Conservation (phyloP, 306 rosid species). For the Dalbergia cultrata region DNA sequence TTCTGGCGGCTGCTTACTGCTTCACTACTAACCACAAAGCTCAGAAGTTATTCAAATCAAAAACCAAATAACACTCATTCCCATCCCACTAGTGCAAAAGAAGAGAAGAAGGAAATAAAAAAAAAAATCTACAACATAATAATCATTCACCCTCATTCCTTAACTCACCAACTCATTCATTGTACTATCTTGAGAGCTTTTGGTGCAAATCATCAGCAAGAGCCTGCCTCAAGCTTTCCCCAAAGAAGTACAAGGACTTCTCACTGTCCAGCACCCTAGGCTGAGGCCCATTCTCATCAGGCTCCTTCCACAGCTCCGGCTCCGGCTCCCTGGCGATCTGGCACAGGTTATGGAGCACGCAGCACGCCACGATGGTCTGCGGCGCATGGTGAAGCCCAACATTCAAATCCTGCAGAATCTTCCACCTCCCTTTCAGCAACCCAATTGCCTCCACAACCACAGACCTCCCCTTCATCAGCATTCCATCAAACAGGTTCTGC, state of each 20-base stretch:
- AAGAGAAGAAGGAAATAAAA: neutral
- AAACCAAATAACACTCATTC: neutral
- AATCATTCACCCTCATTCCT: neutral
- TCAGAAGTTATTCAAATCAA: neutral
- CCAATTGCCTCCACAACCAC: constrained; percentile 89
- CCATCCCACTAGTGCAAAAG: too few relatives aligned
- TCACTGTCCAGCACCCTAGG: constrained; percentile 78
- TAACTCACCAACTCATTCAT: neutral
- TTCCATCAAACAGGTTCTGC: constrained; percentile 87
- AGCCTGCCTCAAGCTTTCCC: constrained; percentile 90
- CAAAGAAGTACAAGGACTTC: constrained; percentile 72
- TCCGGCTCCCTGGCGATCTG: constrained; percentile 96
- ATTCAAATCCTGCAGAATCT: constrained; percentile 82
- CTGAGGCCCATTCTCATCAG: constrained; percentile 76
- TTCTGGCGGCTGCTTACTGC: neutral
- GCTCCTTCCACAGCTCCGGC: constrained; percentile 88
- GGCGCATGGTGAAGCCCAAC: constrained; percentile 88
- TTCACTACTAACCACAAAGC: constrained; percentile 13
- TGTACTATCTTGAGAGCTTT: constrained; percentile 75
- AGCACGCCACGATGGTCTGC: constrained; percentile 90
- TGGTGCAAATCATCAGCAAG: constrained; percentile 93
- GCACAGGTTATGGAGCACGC: constrained; percentile 91
- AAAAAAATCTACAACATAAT: neutral
- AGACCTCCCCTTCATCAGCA: constrained; percentile 95
- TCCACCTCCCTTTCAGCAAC: constrained; percentile 94